A percentile compares a stretch with the other conserved stretches of the same genome.
These are phyloP conservation scores for Penicillium polonicum DNA, from an alignment of 2,329 filamentous ascomycete species.

Conservation along the genomic window DNA sequence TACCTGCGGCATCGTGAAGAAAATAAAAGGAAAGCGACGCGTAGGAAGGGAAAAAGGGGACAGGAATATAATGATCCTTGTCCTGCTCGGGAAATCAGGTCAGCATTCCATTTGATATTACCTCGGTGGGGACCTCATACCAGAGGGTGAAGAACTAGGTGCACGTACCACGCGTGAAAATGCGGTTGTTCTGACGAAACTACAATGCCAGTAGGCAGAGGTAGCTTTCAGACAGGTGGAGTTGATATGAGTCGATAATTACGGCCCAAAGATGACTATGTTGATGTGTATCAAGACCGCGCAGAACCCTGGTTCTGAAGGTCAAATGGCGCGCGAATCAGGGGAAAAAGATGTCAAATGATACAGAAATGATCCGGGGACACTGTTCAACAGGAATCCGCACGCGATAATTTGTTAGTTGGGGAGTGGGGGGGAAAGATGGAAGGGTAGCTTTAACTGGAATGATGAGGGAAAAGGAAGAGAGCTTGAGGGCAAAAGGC, in stretches of 20 bases:
- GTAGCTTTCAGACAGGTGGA: constrained; percentile 18
- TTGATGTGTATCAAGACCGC: constrained; percentile 24
- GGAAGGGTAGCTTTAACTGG: constrained; percentile 28
- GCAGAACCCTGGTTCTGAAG: constrained; percentile 25
- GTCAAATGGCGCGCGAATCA: constrained; percentile 18
- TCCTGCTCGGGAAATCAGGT: constrained; percentile 30
- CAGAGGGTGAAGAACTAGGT: constrained; percentile 27
- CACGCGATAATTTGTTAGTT: constrained; percentile 15
- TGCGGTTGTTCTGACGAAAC: constrained; percentile 25
- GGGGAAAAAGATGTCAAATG: constrained; percentile 13
- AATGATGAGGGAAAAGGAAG: constrained; percentile 34
- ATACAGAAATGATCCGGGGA: constrained; percentile 19
- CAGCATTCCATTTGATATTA: constrained; percentile 38
- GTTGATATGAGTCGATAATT: constrained; percentile 27
- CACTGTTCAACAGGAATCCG: constrained; percentile 12
- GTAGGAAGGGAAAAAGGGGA: constrained; percentile 24
- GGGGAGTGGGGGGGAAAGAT: constrained; percentile 14
- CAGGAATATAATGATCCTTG: constrained; percentile 29
- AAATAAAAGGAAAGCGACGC: constrained; percentile 20
- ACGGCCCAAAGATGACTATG: constrained; percentile 24
- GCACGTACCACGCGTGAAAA: constrained; percentile 42
- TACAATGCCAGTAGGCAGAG: constrained; percentile 22
- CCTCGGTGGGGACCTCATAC: constrained; percentile 35
- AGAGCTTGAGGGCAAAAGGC: constrained; percentile 40
- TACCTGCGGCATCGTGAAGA: constrained; percentile 58